These are phyloP conservation scores for Coemansia sp. DNA, from an alignment of 192 early-diverging fungal species.

Conservation along the genomic window DNA sequence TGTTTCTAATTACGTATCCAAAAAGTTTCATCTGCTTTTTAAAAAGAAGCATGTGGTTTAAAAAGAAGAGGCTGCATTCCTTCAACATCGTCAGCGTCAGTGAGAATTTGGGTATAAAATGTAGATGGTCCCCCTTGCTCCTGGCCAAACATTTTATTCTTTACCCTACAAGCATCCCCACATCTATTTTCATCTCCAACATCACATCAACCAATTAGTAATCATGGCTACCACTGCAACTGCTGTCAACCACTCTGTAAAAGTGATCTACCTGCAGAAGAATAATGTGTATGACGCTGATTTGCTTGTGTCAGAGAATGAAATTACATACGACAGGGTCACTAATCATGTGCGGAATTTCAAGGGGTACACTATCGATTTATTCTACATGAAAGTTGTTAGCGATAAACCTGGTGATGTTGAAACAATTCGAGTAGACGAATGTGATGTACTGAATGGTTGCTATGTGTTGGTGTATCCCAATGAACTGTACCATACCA, in stretches of 20 bases:
- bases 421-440: background rate
- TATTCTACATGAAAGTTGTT: background rate
- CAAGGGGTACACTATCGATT: background rate
- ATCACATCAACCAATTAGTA: background rate
- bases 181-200: background rate
- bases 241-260: background rate
- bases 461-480: no score
- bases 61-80: no score
- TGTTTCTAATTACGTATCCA: no score
- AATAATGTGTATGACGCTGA: background rate
- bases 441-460: background rate
- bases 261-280: background rate
- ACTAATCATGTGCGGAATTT: background rate
- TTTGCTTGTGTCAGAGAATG: background rate
- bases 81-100: no score
- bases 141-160: background rate
- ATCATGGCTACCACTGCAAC: background rate
- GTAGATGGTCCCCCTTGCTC: no score
- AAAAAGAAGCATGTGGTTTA: no score
- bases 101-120: no score
- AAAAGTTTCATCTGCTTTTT: no score
- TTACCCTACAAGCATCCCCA: background rate
- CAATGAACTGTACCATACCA: no score
- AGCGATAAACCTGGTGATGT: background rate
- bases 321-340: background rate